These are phyloP conservation scores for Canavalia gladiata DNA, from an alignment of 306 rosid species.

Conservation along the genomic window DNA sequence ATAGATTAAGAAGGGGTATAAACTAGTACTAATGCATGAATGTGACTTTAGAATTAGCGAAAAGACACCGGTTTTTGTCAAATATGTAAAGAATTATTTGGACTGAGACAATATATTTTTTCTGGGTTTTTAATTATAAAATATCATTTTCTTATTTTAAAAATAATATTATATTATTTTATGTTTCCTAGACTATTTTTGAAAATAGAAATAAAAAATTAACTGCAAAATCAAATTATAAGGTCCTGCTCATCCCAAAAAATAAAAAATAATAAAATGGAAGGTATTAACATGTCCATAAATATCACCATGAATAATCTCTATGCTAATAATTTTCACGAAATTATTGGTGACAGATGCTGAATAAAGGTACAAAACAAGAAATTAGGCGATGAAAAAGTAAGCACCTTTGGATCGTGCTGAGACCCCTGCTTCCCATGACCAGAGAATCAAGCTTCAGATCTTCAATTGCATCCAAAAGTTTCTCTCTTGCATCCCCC, in stretches of 20 bases:
- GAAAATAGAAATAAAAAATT: not conserved
- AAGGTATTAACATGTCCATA: not conserved
- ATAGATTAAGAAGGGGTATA: not conserved
- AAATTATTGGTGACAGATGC: not conserved
- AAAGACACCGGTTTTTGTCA: not conserved
- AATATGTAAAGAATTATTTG: not conserved
- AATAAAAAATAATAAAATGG: not conserved
- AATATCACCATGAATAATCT: not conserved
- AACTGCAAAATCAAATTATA: not conserved
- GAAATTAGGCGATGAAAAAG: not conserved
- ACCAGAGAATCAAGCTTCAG: conserved; percentile 87
- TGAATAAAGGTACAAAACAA: not conserved
- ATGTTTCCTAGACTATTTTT: too few species aligned
- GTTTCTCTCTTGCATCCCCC: conserved; percentile 99
- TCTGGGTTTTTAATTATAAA: too few species aligned
- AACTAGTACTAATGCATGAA: not conserved
- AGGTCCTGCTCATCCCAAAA: not conserved
- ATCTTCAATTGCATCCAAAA: conserved; percentile 78
- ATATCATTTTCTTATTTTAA: too few species aligned
- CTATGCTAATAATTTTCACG: not conserved
- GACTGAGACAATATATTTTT: too few species aligned
- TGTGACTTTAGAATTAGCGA: not conserved
- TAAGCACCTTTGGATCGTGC: conserved; percentile 72
- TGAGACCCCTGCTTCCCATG: conserved; percentile 97
- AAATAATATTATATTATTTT: too few species aligned